phyloP scores from a whole-genome alignment of 306 rosid genomes.

The Quercus parvula region DNA sequence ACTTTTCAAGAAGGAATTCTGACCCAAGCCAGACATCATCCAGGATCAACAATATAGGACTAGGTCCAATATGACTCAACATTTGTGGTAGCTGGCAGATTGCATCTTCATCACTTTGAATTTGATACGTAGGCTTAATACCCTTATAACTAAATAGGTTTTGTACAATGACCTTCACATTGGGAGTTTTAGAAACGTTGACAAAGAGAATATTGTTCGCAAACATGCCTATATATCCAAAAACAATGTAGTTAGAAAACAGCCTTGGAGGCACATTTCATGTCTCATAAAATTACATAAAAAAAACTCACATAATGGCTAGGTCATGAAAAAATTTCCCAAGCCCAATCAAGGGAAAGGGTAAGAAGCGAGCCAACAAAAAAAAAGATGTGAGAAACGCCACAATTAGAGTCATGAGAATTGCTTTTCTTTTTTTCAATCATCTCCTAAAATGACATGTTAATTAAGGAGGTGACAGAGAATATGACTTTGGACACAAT shows the following conservation, averaged over 20 bases:
- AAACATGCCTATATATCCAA: conserved; percentile 38
- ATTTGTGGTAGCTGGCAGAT: conserved; percentile 27
- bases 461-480: no score
- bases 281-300: background rate
- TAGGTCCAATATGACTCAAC: conserved; percentile 15
- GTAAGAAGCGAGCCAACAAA: background rate
- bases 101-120: conserved; percentile 36
- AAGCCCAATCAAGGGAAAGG: background rate
- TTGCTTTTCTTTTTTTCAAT: background rate
- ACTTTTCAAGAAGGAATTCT: conserved; percentile 41
- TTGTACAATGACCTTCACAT: conserved; percentile 35
- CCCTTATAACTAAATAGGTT: conserved; percentile 34
- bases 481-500: no score
- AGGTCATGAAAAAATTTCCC: background rate
- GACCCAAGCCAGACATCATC: conserved; percentile 57
- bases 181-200: conserved; percentile 32
- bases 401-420: no score
- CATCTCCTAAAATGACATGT: no score
- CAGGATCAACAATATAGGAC: conserved; percentile 43
- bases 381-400: no score
- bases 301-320: background rate
- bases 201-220: conserved; percentile 39
- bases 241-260: conserved; percentile 3
- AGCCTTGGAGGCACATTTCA: background rate
- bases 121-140: conserved; percentile 21